Conservation (phyloP, 2,329 filamentous ascomycete genomes). For the Nigrograna mackinnonii region DNA sequence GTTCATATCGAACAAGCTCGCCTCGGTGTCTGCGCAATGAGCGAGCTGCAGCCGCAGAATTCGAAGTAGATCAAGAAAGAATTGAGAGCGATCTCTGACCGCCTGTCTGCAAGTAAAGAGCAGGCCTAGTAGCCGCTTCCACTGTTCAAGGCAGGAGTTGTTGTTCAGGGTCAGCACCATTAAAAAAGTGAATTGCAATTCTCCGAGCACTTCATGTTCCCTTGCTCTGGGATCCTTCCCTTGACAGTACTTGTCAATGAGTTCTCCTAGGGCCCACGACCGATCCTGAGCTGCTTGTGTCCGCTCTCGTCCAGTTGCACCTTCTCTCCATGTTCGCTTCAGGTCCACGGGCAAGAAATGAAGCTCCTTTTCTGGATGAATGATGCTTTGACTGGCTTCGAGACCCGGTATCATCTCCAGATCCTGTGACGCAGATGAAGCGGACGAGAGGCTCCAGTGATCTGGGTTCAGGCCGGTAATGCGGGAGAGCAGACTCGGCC, state of each 20-base stretch:
- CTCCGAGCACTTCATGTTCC: slow-evolving; percentile 53
- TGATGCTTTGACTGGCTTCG: slow-evolving; percentile 29
- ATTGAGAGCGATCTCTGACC: slow-evolving; percentile 49
- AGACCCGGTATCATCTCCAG: slow-evolving; percentile 64
- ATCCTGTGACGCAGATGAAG: slow-evolving; percentile 59
- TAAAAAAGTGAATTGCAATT: slow-evolving; percentile 65
- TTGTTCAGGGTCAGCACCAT: slow-evolving; percentile 68
- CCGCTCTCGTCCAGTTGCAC: slow-evolving; percentile 63
- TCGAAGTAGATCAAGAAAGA: slow-evolving; percentile 57
- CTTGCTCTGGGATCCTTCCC: slow-evolving; percentile 23
- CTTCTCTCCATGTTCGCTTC: slow-evolving; percentile 64
- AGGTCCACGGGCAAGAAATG: slow-evolving; percentile 62
- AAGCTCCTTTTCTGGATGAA: slow-evolving; percentile 46
- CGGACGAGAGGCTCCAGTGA: slow-evolving; percentile 61
- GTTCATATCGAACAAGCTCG: slow-evolving; percentile 63
- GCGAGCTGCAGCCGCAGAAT: slow-evolving; percentile 57
- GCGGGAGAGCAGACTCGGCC: slow-evolving; percentile 51
- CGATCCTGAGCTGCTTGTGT: slow-evolving; percentile 66
- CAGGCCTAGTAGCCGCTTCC: slow-evolving; percentile 62
- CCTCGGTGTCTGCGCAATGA: slow-evolving; percentile 62
- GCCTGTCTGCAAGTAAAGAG: slow-evolving; percentile 61
- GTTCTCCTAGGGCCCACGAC: slow-evolving; percentile 62
- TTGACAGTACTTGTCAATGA: slow-evolving; percentile 51
- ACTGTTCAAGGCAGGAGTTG: slow-evolving; percentile 68
- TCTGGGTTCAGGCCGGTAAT: slow-evolving; percentile 52